Percentiles rank a stretch among this genome's conserved stretches.
These are phyloP conservation scores for Fonsecaea monophora DNA, from an alignment of 2,329 filamentous ascomycete species.

Conservation along the genomic window DNA sequence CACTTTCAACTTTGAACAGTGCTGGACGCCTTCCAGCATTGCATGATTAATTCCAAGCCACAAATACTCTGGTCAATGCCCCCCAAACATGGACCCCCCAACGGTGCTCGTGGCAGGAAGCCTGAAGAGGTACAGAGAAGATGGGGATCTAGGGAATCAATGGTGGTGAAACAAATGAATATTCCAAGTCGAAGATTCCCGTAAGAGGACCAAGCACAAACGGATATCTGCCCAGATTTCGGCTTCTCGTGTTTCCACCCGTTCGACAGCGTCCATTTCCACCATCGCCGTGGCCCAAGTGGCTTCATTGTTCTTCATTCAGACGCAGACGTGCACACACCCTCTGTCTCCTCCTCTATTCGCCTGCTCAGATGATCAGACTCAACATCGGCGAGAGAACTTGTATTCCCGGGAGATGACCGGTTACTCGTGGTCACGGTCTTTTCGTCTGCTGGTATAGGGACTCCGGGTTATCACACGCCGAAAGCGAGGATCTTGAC, in stretches of 20 bases:
- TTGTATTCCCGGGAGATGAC: background rate
- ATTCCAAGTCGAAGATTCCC: background rate
- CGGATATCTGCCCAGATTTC: background rate
- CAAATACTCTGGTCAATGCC: background rate
- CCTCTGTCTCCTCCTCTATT: background rate
- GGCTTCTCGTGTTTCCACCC: background rate
- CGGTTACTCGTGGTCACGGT: background rate
- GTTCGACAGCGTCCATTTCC: background rate
- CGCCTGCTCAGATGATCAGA: background rate
- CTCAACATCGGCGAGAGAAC: background rate
- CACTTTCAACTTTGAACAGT: background rate
- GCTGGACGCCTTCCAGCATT: background rate
- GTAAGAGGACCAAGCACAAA: background rate
- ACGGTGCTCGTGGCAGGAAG: background rate
- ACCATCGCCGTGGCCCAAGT: background rate
- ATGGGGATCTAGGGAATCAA: background rate
- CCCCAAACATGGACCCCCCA: background rate
- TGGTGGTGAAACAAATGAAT: background rate
- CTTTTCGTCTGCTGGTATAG: background rate
- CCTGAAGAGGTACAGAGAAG: background rate
- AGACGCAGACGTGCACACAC: background rate
- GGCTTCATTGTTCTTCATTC: background rate
- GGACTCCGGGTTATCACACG: background rate
- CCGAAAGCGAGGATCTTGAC: background rate
- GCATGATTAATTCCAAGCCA: background rate